These are phyloP conservation scores for Angophora floribunda DNA, from an alignment of 345 rosid species.

Conservation along the genomic window DNA sequence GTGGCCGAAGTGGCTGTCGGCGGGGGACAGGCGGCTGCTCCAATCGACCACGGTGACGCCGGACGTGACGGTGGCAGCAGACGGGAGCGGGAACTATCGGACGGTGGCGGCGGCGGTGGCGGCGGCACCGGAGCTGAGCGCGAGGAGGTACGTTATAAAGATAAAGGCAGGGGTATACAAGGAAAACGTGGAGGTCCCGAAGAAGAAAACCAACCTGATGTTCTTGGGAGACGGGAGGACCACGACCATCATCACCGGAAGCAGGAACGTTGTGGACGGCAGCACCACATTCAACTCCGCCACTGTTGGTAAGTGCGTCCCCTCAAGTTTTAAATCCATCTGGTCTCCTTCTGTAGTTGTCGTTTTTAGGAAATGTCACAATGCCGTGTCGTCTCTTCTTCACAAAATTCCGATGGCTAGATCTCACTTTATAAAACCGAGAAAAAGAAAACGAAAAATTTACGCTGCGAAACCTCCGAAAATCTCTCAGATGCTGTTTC, in stretches of 20 bases:
- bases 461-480: background rate
- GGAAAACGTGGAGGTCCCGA: conserved; percentile 72
- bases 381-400: background rate
- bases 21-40: conserved; percentile 60
- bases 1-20: conserved; percentile 86
- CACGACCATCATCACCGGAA: conserved; percentile 63
- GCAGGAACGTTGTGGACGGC: conserved; percentile 72
- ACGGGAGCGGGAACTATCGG: conserved; percentile 59
- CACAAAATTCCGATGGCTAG: background rate
- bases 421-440: background rate
- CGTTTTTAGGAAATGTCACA: background rate
- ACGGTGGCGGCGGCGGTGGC: conserved; percentile 68
- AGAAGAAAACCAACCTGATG: conserved; percentile 55
- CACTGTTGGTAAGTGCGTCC: conserved; percentile 56
- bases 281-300: conserved; percentile 88
- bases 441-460: background rate
- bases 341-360: background rate
- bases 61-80: conserved; percentile 67
- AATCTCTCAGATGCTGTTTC: background rate
- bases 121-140: conserved; percentile 61
- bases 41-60: conserved; percentile 50
- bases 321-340: background rate
- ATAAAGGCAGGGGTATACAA: conserved; percentile 75
- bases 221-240: conserved; percentile 85
- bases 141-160: conserved; percentile 47